These are phyloP conservation scores for Phaeophleospora eucalypticola DNA, from an alignment of 2,329 filamentous ascomycete species.

Conservation along the genomic window DNA sequence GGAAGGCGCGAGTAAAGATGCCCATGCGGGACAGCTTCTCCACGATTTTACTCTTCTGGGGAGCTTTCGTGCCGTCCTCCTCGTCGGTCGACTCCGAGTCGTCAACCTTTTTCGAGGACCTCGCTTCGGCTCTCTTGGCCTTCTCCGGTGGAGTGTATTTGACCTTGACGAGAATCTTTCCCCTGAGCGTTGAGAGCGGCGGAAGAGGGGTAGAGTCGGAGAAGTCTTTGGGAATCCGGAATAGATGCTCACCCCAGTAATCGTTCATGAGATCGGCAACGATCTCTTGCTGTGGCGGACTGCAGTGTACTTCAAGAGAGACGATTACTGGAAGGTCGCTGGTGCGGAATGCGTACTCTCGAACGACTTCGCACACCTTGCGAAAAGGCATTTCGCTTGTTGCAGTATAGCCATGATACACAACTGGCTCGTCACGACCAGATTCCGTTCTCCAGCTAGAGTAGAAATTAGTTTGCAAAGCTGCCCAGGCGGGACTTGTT, in stretches of 20 bases:
- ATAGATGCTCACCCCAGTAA: constrained; percentile 71
- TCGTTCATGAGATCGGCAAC: constrained; percentile 91
- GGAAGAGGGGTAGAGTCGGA: constrained; percentile 63
- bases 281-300: constrained; percentile 74
- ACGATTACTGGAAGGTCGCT: constrained; percentile 78
- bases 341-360: constrained; percentile 70
- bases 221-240: constrained; percentile 52
- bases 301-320: constrained; percentile 86
- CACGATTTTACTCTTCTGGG: constrained; percentile 59
- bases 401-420: constrained; percentile 61
- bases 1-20: constrained; percentile 81
- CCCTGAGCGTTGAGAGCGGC: constrained; percentile 58
- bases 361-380: constrained; percentile 76
- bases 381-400: constrained; percentile 84
- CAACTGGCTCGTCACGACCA: constrained; percentile 28
- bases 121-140: constrained; percentile 17
- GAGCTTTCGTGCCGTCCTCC: constrained; percentile 35
- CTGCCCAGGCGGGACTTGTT: no score
- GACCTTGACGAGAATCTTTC: constrained; percentile 64
- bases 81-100: constrained; percentile 37
- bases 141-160: constrained; percentile 43
- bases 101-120: constrained; percentile 11
- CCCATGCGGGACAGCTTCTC: constrained; percentile 69
- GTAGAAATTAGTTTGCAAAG: no score
- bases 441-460: constrained; percentile 27